These are phyloP conservation scores for thale cress (Arabidopsis thaliana) DNA, from an alignment of 345 rosid genomes.

Conservation along the genomic window DNA sequence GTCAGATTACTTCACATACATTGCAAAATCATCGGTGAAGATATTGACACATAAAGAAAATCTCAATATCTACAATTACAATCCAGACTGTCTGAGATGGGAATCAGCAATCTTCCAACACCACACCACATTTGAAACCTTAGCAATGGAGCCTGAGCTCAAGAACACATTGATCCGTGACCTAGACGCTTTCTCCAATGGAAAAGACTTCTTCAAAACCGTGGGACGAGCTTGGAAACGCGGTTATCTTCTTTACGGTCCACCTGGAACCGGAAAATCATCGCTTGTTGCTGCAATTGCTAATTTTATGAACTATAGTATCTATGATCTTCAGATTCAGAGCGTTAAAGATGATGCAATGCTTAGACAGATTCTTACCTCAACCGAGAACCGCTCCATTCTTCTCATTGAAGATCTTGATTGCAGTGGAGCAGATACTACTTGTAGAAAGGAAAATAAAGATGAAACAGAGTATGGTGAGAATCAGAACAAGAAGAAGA, in stretches of 20 bases:
- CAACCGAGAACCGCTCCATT: constrained; percentile 37
- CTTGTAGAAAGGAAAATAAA: constrained; percentile 6
- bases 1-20: constrained; percentile 30
- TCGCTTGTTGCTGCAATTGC: constrained; percentile 45
- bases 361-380: constrained; percentile 36
- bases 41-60: not conserved
- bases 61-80: constrained; percentile 34
- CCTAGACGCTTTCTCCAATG: constrained; percentile 34
- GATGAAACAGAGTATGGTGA: not conserved
- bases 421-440: constrained; percentile 28
- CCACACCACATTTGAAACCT: constrained; percentile 35
- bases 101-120: constrained; percentile 40
- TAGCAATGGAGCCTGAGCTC: constrained; percentile 41
- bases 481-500: constrained; percentile 7
- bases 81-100: not conserved
- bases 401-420: constrained; percentile 40
- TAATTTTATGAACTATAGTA: constrained; percentile 33
- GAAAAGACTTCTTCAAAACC: constrained; percentile 37
- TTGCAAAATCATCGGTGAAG: constrained; percentile 18
- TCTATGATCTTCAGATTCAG: constrained; percentile 42
- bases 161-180: constrained; percentile 35
- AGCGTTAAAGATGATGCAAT: constrained; percentile 30
- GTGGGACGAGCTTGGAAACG: constrained; percentile 43
- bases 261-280: constrained; percentile 39
- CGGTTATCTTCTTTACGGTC: constrained; percentile 40